Conservation (phyloP, 2,329 filamentous ascomycete species). For the Fusarium staphyleae region DNA sequence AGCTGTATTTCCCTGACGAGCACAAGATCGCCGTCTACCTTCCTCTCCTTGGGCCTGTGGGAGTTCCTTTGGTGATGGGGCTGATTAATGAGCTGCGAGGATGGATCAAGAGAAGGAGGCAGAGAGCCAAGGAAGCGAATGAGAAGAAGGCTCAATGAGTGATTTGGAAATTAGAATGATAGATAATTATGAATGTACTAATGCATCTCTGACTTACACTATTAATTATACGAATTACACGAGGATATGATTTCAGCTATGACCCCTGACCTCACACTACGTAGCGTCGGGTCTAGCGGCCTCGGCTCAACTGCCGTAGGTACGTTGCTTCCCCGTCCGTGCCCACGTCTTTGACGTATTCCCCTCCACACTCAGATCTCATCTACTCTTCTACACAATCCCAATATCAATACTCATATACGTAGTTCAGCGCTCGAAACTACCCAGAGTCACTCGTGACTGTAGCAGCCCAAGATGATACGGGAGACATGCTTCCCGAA, state of each 20-base stretch:
- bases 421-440: too few relatives aligned
- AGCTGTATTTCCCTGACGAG: slow-evolving; percentile 98
- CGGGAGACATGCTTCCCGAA: slow-evolving; percentile 58
- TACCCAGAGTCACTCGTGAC: not conserved
- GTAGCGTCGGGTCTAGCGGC: slow-evolving; percentile 7
- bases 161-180: slow-evolving; percentile 18
- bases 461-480: slow-evolving; percentile 24
- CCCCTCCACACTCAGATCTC: slow-evolving; percentile 2
- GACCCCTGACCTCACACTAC: slow-evolving; percentile 1
- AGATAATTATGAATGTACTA: slow-evolving; percentile 18
- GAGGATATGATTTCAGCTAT: not conserved
- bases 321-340: slow-evolving; percentile 29
- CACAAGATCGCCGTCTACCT: slow-evolving; percentile 98
- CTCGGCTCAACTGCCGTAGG: slow-evolving; percentile 16
- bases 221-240: too few relatives aligned
- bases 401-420: not conserved
- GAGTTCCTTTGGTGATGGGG: slow-evolving; percentile 86
- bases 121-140: slow-evolving; percentile 51
- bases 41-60: slow-evolving; percentile 87
- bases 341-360: slow-evolving; percentile 27
- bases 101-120: slow-evolving; percentile 58
- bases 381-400: slow-evolving; percentile 1
- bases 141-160: slow-evolving; percentile 48
- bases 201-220: not conserved
- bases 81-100: slow-evolving; percentile 80